These are phyloP conservation scores for Penicillium mononematosum DNA, from an alignment of 495 filamentous ascomycete species.

Conservation along the genomic window DNA sequence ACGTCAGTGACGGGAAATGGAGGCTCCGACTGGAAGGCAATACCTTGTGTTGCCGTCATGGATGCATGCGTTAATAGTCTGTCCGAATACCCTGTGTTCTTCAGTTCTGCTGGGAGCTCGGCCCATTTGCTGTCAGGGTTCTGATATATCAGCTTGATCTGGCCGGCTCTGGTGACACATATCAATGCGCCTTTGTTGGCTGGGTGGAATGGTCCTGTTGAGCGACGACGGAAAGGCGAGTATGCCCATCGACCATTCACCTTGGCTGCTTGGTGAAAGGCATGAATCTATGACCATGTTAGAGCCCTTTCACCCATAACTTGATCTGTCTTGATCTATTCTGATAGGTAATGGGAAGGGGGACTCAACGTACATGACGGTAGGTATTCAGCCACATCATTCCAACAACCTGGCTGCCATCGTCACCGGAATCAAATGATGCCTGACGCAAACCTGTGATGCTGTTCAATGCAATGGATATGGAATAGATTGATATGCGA, in stretches of 20 bases:
- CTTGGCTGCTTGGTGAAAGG: conserved; percentile 52
- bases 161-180: conserved; percentile 66
- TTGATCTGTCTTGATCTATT: not conserved
- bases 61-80: conserved; percentile 79
- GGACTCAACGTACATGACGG: conserved; percentile 45
- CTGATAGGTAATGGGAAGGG: conserved; percentile 5
- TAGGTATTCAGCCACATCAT: conserved; percentile 76
- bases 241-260: conserved; percentile 53
- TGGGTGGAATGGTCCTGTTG: conserved; percentile 65
- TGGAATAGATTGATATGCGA: conserved; percentile 65
- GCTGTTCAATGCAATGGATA: conserved; percentile 64
- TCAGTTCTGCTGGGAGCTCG: conserved; percentile 65
- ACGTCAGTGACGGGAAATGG: not conserved
- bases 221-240: conserved; percentile 46
- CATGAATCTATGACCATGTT: conserved; percentile 41
- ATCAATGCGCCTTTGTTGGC: conserved; percentile 65
- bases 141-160: conserved; percentile 70
- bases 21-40: conserved; percentile 9
- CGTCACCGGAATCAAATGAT: conserved; percentile 62
- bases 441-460: conserved; percentile 55
- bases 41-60: conserved; percentile 70
- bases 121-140: conserved; percentile 63
- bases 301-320: not conserved
- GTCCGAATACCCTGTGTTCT: conserved; percentile 64
- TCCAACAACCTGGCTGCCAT: conserved; percentile 74